Base-by-base conservation (phyloP, 1,284 basidiomycete genomes). In the Moesziomyces aphidis region DNA sequence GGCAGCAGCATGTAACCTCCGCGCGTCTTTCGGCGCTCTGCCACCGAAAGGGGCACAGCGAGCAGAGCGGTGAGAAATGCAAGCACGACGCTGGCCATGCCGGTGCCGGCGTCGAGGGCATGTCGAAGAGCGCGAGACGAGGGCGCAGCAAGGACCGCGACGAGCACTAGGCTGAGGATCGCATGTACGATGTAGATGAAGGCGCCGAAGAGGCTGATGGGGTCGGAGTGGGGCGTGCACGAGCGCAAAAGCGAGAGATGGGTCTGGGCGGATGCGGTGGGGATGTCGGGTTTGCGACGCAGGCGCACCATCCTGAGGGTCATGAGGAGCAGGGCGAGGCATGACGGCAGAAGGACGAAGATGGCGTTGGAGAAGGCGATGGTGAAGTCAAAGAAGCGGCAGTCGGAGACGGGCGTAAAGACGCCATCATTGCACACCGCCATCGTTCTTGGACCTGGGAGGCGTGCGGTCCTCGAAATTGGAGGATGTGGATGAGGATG, bases 311-410 rank as follows among this genome's bases (percentile, higher is more conserved):
- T 39, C 23, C 65, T 46, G 9, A 52, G 53, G 9, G 39, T 13
- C n/a, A 66, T 55, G 8, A 56, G 50, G 9, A 70, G 31, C 34
- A 79, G 54, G 46, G 73, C 67, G 19, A 71, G 22, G 39, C 55
- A 53, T 3, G 77, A 66, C 8, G 77, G 74, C 21, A 75, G 34
- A 23, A 72, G 60, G 45, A 52, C 56, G 23, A 79, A 56, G 52
- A 77, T 53, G 53, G 46, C 31, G 58, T 79, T 79, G 31, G 67
- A 68, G 56, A 79, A 79, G 36, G 66, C 59, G 44, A 77, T 42
- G n/a, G 77, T 79, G 21, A 79, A 79, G 56, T 79, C 77, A 43
- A 79, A 79, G 55, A 65, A 73, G 31, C 77, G 74, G 53, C 77
- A 79, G 34, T 60, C 48, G 17, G 76, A 78, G 23, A 61, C 56